These are phyloP conservation scores for Coemansia umbellata DNA, from an alignment of 192 early-diverging fungal genomes.

Conservation along the genomic window DNA sequence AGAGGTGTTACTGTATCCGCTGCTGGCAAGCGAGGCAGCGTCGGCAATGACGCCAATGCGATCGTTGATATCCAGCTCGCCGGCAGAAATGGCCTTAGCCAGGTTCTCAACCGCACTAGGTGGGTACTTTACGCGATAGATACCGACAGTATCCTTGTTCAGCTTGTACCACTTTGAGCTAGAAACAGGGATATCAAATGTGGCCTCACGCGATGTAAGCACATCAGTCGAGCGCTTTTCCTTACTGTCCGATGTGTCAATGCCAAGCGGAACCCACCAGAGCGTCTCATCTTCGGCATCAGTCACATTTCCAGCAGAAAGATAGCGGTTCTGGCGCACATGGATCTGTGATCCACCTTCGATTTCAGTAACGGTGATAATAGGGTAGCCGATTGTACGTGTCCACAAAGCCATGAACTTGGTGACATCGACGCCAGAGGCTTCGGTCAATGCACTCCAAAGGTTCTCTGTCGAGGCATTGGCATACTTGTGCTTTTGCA, in stretches of 20 bases:
- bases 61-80: slow-evolving; percentile 68
- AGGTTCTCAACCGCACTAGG: slow-evolving; percentile 54
- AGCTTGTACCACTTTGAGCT: slow-evolving; percentile 73
- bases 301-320: slow-evolving; percentile 70
- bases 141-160: slow-evolving; percentile 73
- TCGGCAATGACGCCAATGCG: slow-evolving; percentile 83
- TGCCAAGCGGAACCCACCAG: slow-evolving; percentile 87
- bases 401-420: slow-evolving; percentile 90
- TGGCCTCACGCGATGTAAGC: slow-evolving; percentile 47
- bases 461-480: slow-evolving; percentile 88
- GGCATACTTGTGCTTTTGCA: slow-evolving; percentile 76
- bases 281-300: slow-evolving; percentile 71
- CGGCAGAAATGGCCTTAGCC: slow-evolving; percentile 52
- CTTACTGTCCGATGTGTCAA: slow-evolving; percentile 37
- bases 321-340: slow-evolving; percentile 78
- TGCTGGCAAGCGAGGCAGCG: slow-evolving; percentile 70
- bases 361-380: slow-evolving; percentile 66
- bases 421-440: slow-evolving; percentile 76
- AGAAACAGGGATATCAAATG: slow-evolving; percentile 51
- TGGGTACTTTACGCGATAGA: slow-evolving; percentile 84
- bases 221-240: slow-evolving; percentile 18
- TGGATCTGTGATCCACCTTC: slow-evolving; percentile 41
- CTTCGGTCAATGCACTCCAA: slow-evolving; percentile 76
- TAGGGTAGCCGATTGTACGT: slow-evolving; percentile 78
- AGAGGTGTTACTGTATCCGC: slow-evolving; percentile 77